Percentiles rank a stretch among this genome's conserved stretches.
phyloP scores from a whole-genome alignment of 2,329 filamentous ascomycete species.

The Westerdykella aurantiaca region DNA sequence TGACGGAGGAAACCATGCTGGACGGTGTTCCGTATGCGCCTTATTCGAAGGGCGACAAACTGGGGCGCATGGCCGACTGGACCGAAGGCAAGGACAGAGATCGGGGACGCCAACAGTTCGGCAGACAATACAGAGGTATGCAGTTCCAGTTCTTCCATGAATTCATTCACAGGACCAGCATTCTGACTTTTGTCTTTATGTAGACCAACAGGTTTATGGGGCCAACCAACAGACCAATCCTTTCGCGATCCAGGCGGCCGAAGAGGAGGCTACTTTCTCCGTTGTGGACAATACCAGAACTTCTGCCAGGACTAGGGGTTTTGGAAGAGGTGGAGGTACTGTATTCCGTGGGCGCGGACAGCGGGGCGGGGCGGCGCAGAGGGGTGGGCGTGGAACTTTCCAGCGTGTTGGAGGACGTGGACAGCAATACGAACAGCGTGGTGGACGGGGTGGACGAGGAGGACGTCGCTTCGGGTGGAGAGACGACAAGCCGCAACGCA shows the following conservation, averaged over 20 bases:
- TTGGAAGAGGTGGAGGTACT: slow-evolving; percentile 77
- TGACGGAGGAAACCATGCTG: slow-evolving; percentile 78
- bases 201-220: slow-evolving; percentile 96
- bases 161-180: slow-evolving; percentile 1
- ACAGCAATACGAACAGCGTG: slow-evolving; percentile 64
- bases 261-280: slow-evolving; percentile 96
- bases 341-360: slow-evolving; percentile 75
- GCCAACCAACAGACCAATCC: slow-evolving; percentile 68
- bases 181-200: not conserved
- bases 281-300: slow-evolving; percentile 94
- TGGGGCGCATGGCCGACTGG: slow-evolving; percentile 99
- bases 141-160: not conserved
- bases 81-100: slow-evolving; percentile 79
- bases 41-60: slow-evolving; percentile 97
- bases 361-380: slow-evolving; percentile 69
- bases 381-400: slow-evolving; percentile 65
- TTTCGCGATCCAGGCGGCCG: slow-evolving; percentile 86
- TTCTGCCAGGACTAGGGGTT: slow-evolving; percentile 72
- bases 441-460: slow-evolving; percentile 63
- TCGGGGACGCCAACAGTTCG: slow-evolving; percentile 77
- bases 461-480: slow-evolving; percentile 95
- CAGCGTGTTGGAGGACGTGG: slow-evolving; percentile 64
- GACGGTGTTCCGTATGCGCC: slow-evolving; percentile 95
- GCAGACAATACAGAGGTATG: slow-evolving; percentile 78
- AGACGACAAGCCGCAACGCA: slow-evolving; percentile 96